Percentiles rank a stretch among this genome's conserved stretches.
Evolutionary conservation across 306 rosid species (phyloP).

Genomic region (Cotoneaster glaucophyllus): DNA sequence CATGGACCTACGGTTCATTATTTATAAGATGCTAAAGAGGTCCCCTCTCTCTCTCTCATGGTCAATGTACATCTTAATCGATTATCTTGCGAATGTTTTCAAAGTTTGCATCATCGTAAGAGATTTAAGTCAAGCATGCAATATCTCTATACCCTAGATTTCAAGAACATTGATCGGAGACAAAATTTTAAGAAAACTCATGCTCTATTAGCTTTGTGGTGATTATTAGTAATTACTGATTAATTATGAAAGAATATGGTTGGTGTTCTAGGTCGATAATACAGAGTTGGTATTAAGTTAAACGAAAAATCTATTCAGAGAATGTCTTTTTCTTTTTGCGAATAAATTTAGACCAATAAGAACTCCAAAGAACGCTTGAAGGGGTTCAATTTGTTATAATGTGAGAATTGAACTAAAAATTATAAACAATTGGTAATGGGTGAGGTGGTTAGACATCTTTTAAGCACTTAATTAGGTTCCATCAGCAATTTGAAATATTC

Average conservation of each 20-base stretch:
- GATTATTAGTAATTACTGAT: background rate
- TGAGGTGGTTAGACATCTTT: background rate
- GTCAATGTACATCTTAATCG: slow-evolving; percentile 4
- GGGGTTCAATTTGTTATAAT: background rate
- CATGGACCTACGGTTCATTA: slow-evolving; percentile 32
- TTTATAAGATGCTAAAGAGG: slow-evolving; percentile 24
- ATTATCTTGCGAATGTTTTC: slow-evolving; percentile 8
- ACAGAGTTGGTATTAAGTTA: background rate
- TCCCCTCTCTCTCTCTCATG: slow-evolving; percentile 1
- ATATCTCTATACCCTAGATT: background rate
- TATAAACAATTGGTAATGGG: background rate
- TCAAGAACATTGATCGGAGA: background rate
- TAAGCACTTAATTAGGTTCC: too few species aligned
- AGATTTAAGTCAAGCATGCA: background rate
- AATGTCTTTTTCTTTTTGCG: background rate
- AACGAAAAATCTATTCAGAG: background rate
- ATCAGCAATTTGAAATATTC: too few species aligned
- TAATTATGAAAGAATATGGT: too few species aligned
- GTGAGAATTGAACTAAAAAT: background rate
- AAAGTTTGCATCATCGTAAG: slow-evolving; percentile 16
- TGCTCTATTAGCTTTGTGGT: background rate
- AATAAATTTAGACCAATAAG: background rate
- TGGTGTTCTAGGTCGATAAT: background rate
- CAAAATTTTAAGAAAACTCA: background rate
- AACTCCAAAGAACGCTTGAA: background rate